Evolutionary conservation across 2,329 filamentous ascomycete genomes (phyloP).

Genomic region (Fusarium graminum): DNA sequence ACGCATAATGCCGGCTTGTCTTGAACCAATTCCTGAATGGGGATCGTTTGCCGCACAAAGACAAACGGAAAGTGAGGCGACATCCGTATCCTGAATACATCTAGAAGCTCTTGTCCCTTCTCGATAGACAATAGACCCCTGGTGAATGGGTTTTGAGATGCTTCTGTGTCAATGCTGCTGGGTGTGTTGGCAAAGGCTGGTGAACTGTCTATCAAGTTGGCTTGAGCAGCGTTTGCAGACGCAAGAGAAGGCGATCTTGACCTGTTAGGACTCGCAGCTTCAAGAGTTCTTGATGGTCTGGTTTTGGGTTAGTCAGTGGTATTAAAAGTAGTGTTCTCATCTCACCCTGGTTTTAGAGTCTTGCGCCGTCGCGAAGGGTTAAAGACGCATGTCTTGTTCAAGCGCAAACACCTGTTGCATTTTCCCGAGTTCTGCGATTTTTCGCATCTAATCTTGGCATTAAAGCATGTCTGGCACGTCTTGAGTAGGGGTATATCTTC

Average conservation of each 20-base stretch:
- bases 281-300: conserved; percentile 34
- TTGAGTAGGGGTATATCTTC: conserved; percentile 43
- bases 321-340: background rate
- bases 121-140: conserved; percentile 42
- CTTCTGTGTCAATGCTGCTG: conserved; percentile 32
- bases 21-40: conserved; percentile 39
- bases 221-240: conserved; percentile 19
- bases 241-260: conserved; percentile 35
- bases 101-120: conserved; percentile 45
- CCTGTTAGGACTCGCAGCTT: conserved; percentile 22
- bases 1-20: conserved; percentile 48
- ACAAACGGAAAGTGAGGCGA: conserved; percentile 51
- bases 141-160: conserved; percentile 44
- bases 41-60: conserved; percentile 35
- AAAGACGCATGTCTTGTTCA: conserved; percentile 53
- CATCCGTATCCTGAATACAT: conserved; percentile 46
- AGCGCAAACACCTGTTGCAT: conserved; percentile 52
- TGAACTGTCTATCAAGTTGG: conserved; percentile 16
- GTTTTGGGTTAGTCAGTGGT: background rate
- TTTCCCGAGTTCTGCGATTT: conserved; percentile 52
- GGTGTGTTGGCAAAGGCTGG: conserved; percentile 9
- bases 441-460: conserved; percentile 54
- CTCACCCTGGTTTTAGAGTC: conserved; percentile 38
- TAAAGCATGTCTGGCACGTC: conserved; percentile 54
- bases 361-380: conserved; percentile 49